A percentile compares a stretch with the other conserved stretches of the same genome.
phyloP scores from a whole-genome alignment of 2,329 filamentous ascomycete species.

The Arthroderma uncinatum region DNA sequence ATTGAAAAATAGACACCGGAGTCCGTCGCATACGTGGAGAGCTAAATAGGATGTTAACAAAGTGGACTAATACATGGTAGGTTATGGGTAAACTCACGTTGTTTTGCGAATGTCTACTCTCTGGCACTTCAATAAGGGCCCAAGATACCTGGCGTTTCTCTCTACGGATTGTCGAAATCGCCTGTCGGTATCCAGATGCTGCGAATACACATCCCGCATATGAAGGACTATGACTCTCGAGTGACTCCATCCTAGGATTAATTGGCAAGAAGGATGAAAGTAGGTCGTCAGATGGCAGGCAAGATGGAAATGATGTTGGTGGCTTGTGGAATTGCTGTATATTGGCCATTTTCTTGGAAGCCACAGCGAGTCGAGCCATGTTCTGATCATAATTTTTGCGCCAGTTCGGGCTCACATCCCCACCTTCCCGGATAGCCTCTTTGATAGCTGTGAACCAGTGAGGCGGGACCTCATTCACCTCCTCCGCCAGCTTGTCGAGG shows the following conservation, averaged over 20 bases:
- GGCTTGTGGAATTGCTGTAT: not conserved
- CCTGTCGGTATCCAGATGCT: not conserved
- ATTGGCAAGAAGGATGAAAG: not conserved
- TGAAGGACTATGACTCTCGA: not conserved
- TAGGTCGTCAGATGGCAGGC: not conserved
- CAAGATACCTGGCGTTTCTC: not conserved
- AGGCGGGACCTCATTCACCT: not conserved
- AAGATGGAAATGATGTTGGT: not conserved
- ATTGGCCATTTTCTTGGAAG: not conserved
- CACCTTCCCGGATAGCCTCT: not conserved
- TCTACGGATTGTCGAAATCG: too few relatives aligned
- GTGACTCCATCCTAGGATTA: not conserved
- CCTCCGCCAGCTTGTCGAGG: not conserved
- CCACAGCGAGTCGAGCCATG: not conserved
- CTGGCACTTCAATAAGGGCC: not conserved
- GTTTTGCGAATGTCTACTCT: not conserved
- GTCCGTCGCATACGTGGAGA: not conserved
- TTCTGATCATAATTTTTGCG: not conserved
- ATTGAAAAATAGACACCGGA: not conserved
- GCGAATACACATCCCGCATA: not conserved
- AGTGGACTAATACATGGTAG: not conserved
- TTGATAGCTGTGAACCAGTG: not conserved
- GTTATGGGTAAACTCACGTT: not conserved
- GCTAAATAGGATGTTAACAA: not conserved
- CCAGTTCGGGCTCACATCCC: not conserved